phyloP scores from a whole-genome alignment of 352 stramenopile species.

The Pythium grandisporangium region DNA sequence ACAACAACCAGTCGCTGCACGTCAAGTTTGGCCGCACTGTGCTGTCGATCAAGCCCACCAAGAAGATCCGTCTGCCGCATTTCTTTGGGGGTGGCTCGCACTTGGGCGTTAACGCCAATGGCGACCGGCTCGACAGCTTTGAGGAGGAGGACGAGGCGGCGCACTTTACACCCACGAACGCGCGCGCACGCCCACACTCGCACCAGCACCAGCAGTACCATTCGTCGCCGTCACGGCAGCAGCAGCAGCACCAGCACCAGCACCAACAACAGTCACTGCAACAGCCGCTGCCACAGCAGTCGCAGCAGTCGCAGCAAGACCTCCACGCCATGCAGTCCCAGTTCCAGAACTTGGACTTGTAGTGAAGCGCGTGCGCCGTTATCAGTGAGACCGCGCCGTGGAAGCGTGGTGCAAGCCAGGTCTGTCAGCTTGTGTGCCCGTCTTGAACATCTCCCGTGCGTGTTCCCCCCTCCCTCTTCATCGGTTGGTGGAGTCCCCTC shows the following conservation, averaged over 20 bases:
- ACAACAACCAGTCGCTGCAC: slow-evolving; percentile 83
- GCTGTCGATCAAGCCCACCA: slow-evolving; percentile 82
- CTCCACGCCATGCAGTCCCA: slow-evolving; percentile 19
- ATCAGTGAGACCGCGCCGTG: no score
- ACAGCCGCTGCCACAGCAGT: slow-evolving; percentile 39
- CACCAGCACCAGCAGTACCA: slow-evolving; percentile 25
- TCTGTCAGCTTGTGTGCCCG: no score
- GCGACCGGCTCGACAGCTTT: slow-evolving; percentile 45
- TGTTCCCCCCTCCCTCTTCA: no score
- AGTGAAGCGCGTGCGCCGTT: slow-evolving; percentile 20
- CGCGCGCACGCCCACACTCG: slow-evolving; percentile 41
- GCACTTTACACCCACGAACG: slow-evolving; percentile 58
- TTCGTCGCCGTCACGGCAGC: slow-evolving; percentile 12
- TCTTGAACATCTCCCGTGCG: no score
- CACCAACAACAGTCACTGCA: no score
- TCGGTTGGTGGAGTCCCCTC: no score
- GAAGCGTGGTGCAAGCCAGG: no score
- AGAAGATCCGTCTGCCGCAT: slow-evolving; percentile 82
- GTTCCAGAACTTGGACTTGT: slow-evolving; percentile 77
- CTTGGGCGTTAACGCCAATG: slow-evolving; percentile 24
- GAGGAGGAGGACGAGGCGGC: slow-evolving; percentile 55
- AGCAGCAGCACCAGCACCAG: no score
- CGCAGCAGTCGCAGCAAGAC: slow-evolving; percentile 14
- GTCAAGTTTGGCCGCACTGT: slow-evolving; percentile 84
- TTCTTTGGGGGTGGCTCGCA: slow-evolving; percentile 64